Evolutionary conservation across 139 green algal species (phyloP).

Genomic region (Chloropicon primus): DNA sequence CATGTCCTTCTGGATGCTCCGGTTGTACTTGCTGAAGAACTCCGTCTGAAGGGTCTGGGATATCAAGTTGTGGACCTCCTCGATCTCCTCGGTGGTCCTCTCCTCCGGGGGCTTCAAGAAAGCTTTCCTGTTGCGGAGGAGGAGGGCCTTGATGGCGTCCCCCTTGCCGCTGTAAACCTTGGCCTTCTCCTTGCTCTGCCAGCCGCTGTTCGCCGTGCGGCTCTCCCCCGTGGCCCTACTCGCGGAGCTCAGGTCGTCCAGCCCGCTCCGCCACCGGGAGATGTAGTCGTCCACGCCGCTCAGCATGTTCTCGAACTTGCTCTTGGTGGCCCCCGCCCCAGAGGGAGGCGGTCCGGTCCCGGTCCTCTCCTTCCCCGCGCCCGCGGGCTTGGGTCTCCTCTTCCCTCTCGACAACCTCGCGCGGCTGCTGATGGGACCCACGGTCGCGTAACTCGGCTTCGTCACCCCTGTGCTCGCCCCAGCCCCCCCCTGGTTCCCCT

Average conservation of each 20-base stretch:
- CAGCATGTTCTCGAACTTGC: background rate
- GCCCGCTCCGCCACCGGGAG: background rate
- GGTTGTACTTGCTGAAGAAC: background rate
- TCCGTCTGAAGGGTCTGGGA: background rate
- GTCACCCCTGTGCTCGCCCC: no score
- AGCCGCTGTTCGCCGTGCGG: background rate
- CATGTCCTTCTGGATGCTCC: background rate
- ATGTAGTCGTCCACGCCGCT: background rate
- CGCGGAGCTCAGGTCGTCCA: background rate
- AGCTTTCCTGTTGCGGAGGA: background rate
- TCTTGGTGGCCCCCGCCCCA: background rate
- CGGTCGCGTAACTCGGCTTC: no score
- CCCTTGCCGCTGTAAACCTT: background rate
- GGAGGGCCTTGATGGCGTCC: background rate
- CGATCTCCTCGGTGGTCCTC: background rate
- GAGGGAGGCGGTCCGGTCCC: no score
- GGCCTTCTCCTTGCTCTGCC: background rate
- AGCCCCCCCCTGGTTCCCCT: no score
- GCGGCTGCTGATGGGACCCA: no score
- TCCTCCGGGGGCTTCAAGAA: background rate
- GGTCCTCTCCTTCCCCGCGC: background rate
- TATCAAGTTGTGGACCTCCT: background rate
- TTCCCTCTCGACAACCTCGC: background rate
- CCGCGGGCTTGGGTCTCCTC: background rate
- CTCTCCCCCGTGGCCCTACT: background rate